A percentile compares a stretch with the other conserved stretches of the same genome.
phyloP scores from a whole-genome alignment of 1,284 basidiomycete genomes.

The Boletus calvinii region DNA sequence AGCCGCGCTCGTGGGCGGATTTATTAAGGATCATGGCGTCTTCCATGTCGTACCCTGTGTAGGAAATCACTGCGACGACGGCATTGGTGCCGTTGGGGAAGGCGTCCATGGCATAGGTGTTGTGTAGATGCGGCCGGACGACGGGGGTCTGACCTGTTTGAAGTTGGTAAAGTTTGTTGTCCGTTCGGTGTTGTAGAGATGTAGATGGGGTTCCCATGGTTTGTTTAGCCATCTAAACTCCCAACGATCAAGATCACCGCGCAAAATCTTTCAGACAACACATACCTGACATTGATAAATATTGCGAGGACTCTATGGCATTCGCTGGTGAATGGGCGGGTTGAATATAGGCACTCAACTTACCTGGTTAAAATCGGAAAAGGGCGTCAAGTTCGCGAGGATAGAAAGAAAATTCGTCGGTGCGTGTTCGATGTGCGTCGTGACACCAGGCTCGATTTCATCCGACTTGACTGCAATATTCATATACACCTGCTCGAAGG shows the following conservation, averaged over 20 bases:
- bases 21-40: constrained; percentile 99
- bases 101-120: constrained; percentile 97
- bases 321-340: constrained; percentile 3
- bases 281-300: constrained; percentile 84
- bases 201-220: constrained; percentile 99
- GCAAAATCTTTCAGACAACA: constrained; percentile 4
- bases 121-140: constrained; percentile 90
- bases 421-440: constrained; percentile 91
- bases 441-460: constrained; percentile 82
- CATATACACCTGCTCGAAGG: constrained; percentile 99
- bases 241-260: constrained; percentile 10
- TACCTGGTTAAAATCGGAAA: constrained; percentile 97
- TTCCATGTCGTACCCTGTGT: constrained; percentile 99
- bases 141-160: constrained; percentile 96
- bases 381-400: constrained; percentile 77
- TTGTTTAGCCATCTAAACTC: constrained; percentile 95
- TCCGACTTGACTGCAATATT: constrained; percentile 92
- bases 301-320: constrained; percentile 71
- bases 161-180: constrained; percentile 97
- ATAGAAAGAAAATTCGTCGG: constrained; percentile 96
- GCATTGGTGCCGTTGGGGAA: constrained; percentile 99
- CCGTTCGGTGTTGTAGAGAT: constrained; percentile 87
- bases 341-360: constrained; percentile 5
- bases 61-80: constrained; percentile 98
- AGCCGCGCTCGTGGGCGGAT: constrained; percentile 97